Evolutionary conservation across 2,329 filamentous ascomycete genomes (phyloP).

Genomic region (Nigrograna mackinnonii): DNA sequence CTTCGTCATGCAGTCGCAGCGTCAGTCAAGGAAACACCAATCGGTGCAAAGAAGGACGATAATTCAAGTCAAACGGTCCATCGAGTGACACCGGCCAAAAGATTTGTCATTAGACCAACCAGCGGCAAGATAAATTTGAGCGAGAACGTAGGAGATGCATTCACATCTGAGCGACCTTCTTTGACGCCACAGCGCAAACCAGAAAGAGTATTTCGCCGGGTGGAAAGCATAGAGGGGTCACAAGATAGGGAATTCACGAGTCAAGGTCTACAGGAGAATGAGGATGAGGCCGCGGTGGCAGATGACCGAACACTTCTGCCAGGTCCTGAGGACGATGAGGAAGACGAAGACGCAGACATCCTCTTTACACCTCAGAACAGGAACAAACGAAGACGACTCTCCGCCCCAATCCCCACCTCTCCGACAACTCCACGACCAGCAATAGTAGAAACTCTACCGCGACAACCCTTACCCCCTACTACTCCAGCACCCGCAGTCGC

Average conservation of each 20-base stretch:
- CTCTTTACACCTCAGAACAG: slow-evolving; percentile 5
- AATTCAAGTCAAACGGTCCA: slow-evolving; percentile 9
- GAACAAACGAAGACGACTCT: slow-evolving; percentile 28
- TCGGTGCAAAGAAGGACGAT: not conserved
- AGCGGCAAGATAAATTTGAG: too few species aligned
- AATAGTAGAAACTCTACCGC: not conserved
- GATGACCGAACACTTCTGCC: too few species aligned
- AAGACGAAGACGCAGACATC: slow-evolving; percentile 7
- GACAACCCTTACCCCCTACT: not conserved
- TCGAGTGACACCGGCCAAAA: slow-evolving; percentile 31
- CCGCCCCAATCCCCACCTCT: slow-evolving; percentile 4
- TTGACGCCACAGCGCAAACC: too few species aligned
- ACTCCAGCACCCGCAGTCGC: slow-evolving; percentile 12
- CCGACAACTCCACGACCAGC: not conserved
- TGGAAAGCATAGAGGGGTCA: slow-evolving; percentile 39
- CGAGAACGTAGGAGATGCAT: too few species aligned
- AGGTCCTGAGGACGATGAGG: not conserved
- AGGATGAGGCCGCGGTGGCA: too few species aligned
- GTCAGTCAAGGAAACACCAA: too few species aligned
- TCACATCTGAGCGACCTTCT: too few species aligned
- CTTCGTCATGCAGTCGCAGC: slow-evolving; percentile 23
- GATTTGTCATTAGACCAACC: slow-evolving; percentile 29
- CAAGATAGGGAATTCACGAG: slow-evolving; percentile 17
- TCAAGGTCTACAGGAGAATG: not conserved
- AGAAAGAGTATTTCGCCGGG: too few species aligned